Conservation (phyloP, 257 asterid species). For the Schizonepeta tenuifolia region DNA sequence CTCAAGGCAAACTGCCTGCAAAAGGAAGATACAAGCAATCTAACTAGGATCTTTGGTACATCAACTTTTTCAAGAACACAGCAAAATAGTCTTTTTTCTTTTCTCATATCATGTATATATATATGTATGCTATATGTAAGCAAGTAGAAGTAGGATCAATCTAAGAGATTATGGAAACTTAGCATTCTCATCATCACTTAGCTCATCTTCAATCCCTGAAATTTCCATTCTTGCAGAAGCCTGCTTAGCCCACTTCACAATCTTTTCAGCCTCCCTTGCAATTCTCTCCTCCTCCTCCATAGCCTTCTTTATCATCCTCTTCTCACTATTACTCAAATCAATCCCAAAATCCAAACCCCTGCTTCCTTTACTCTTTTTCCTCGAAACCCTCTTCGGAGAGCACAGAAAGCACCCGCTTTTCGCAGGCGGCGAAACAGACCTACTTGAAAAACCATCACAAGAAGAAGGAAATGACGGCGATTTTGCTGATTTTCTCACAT, state of each 20-base stretch:
- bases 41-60: background rate
- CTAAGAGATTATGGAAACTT: conserved; percentile 36
- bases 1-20: background rate
- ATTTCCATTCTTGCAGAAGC: conserved; percentile 78
- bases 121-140: background rate
- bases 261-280: conserved; percentile 80
- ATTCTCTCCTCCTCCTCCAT: conserved; percentile 76
- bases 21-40: background rate
- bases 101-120: background rate
- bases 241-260: conserved; percentile 89
- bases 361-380: conserved; percentile 53
- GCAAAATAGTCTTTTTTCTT: too few species aligned
- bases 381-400: conserved; percentile 61
- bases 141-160: background rate
- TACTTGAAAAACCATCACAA: conserved; percentile 42
- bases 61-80: background rate
- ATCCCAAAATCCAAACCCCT: conserved; percentile 41
- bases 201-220: conserved; percentile 58
- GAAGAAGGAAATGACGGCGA: conserved; percentile 44
- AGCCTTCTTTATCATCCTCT: conserved; percentile 63
- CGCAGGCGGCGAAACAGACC: conserved; percentile 68
- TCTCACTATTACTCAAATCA: conserved; percentile 56
- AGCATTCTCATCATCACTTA: conserved; percentile 47
- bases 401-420: conserved; percentile 79
- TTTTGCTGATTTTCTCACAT: conserved; percentile 32